A percentile compares a stretch with the other conserved stretches of the same genome.
Conservation (phyloP, 495 filamentous ascomycete genomes). For the Aspergillus carlsbadensis region DNA sequence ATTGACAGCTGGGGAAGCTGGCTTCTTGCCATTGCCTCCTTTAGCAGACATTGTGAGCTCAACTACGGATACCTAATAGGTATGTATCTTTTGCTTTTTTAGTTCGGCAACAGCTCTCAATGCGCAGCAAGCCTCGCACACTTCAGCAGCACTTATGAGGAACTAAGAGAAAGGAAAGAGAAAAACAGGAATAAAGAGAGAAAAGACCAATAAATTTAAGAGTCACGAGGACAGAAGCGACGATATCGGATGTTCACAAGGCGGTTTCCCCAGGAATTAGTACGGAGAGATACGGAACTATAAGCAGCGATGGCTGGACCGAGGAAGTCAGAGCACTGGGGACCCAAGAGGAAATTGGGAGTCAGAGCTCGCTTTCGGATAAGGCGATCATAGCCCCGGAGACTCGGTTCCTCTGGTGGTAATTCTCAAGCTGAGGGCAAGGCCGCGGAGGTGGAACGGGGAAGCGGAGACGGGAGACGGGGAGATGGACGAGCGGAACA, state of each 20-base stretch:
- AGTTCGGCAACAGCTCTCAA: not conserved
- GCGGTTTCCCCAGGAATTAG: constrained; percentile 3
- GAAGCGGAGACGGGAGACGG: constrained; percentile 36
- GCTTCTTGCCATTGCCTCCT: constrained; percentile 70
- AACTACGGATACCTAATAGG: constrained; percentile 16
- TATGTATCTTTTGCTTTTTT: constrained; percentile 12
- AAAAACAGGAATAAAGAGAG: constrained; percentile 6
- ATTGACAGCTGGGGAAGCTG: constrained; percentile 84
- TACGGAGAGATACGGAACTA: constrained; percentile 31
- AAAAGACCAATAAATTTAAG: constrained; percentile 11
- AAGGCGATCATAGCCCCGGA: constrained; percentile 22
- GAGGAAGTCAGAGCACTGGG: not conserved
- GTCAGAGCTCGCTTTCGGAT: constrained; percentile 20
- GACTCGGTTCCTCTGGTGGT: constrained; percentile 32
- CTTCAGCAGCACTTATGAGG: not conserved
- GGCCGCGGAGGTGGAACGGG: constrained; percentile 37
- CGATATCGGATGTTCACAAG: constrained; percentile 27
- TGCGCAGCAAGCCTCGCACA: not conserved
- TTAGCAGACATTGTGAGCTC: constrained; percentile 61
- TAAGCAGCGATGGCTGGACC: constrained; percentile 25
- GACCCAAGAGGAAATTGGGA: not conserved
- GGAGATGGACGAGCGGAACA: constrained; percentile 46
- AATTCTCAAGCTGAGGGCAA: not conserved
- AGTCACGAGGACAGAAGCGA: constrained; percentile 13
- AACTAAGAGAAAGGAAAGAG: constrained; percentile 3